These are phyloP conservation scores for Mangifera indica DNA, from an alignment of 345 rosid genomes.

Conservation along the genomic window DNA sequence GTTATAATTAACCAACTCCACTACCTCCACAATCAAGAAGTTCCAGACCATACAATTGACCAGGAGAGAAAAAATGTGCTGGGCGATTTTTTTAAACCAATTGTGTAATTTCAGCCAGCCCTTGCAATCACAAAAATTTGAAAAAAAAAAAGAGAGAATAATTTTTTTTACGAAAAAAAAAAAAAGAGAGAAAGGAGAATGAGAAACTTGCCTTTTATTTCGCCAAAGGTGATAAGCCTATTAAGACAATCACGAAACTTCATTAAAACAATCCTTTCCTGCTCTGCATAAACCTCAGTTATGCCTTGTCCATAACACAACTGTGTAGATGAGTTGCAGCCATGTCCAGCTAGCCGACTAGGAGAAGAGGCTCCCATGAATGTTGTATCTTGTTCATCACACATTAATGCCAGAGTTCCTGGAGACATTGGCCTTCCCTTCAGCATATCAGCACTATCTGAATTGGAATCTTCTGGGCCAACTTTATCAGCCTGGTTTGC, in stretches of 20 bases:
- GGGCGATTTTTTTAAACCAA: too few relatives aligned
- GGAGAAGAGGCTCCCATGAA: slow-evolving; percentile 71
- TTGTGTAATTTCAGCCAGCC: not conserved
- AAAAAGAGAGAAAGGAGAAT: not conserved
- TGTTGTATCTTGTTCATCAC: slow-evolving; percentile 91
- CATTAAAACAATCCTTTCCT: slow-evolving; percentile 75
- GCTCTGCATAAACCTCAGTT: slow-evolving; percentile 69
- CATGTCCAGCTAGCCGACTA: slow-evolving; percentile 46
- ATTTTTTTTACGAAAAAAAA: too few relatives aligned
- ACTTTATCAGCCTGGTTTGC: slow-evolving; percentile 52
- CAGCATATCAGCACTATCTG: slow-evolving; percentile 56
- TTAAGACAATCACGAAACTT: slow-evolving; percentile 86
- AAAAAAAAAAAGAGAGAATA: not conserved
- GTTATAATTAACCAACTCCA: slow-evolving; percentile 9
- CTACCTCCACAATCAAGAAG: slow-evolving; percentile 1
- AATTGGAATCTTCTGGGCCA: slow-evolving; percentile 45
- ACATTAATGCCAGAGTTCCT: slow-evolving; percentile 97
- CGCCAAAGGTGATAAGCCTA: slow-evolving; percentile 78
- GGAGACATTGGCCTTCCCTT: slow-evolving; percentile 91
- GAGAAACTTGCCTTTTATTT: slow-evolving; percentile 67
- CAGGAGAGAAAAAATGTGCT: not conserved
- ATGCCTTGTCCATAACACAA: slow-evolving; percentile 52
- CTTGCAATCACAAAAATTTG: not conserved
- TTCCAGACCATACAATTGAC: not conserved
- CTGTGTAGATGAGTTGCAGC: slow-evolving; percentile 51